A percentile compares a stretch with the other conserved stretches of the same genome.
Evolutionary conservation across 2,329 filamentous ascomycete species (phyloP).

Genomic region (Canariomyces notabilis): DNA sequence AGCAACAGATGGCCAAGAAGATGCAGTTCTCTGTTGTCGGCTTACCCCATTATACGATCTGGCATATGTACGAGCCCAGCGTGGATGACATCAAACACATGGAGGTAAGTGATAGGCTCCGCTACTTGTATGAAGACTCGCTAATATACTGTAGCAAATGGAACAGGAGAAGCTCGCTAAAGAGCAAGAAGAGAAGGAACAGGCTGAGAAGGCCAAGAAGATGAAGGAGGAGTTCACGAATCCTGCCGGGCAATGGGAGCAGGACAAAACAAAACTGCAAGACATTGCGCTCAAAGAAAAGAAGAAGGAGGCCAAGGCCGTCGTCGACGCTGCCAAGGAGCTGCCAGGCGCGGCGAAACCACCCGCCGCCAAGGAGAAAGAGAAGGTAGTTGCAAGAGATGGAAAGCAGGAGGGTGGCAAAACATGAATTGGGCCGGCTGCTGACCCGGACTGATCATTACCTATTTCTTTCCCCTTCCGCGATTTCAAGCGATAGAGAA

Average conservation of each 20-base stretch:
- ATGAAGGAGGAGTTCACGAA: slow-evolving; percentile 78
- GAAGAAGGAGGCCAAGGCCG: slow-evolving; percentile 29
- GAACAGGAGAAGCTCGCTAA: slow-evolving; percentile 75
- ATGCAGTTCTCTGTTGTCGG: slow-evolving; percentile 96
- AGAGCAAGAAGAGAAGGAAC: slow-evolving; percentile 74
- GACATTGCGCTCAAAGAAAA: slow-evolving; percentile 58
- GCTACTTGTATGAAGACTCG: slow-evolving; percentile 5
- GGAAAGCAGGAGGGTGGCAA: slow-evolving; percentile 8
- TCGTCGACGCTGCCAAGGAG: slow-evolving; percentile 13
- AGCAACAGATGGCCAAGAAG: slow-evolving; percentile 79
- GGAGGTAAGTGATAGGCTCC: slow-evolving; percentile 53
- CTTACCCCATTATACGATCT: slow-evolving; percentile 95
- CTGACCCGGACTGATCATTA: too few relatives aligned
- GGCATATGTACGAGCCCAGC: slow-evolving; percentile 99
- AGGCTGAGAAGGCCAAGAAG: slow-evolving; percentile 67
- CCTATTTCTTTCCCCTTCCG: too few relatives aligned
- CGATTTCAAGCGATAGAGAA: too few relatives aligned
- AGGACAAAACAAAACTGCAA: slow-evolving; percentile 77
- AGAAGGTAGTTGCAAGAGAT: slow-evolving; percentile 14
- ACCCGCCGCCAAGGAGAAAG: slow-evolving; percentile 7
- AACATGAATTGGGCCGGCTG: slow-evolving; percentile 8
- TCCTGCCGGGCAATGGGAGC: slow-evolving; percentile 75
- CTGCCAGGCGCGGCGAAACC: slow-evolving; percentile 10
- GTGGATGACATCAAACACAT: slow-evolving; percentile 96
- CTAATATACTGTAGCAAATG: slow-evolving; percentile 64